These are phyloP conservation scores for Leccinum uliginosum DNA, from an alignment of 768 basidiomycete genomes.

Conservation along the genomic window DNA sequence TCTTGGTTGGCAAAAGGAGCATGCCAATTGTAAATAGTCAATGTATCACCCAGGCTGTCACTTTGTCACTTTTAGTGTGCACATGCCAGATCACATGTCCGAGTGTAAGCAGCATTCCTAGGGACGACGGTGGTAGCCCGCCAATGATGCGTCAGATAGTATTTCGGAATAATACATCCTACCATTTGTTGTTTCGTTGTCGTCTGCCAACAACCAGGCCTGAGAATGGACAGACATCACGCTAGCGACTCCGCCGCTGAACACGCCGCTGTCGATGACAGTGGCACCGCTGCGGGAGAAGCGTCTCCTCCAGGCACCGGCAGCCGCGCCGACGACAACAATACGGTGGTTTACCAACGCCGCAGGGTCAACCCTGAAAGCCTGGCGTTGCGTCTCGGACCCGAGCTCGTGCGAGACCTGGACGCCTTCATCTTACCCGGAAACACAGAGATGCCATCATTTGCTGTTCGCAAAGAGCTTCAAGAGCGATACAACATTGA, in stretches of 20 bases:
- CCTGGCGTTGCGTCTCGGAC: constrained; percentile 61
- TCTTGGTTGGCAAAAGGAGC: background rate
- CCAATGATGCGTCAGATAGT: constrained; percentile 6
- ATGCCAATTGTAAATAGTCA: background rate
- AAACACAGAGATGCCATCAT: constrained; percentile 70
- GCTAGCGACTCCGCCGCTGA: background rate
- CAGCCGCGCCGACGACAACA: constrained; percentile 5
- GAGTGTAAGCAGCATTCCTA: constrained; percentile 20
- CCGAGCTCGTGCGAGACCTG: constrained; percentile 65
- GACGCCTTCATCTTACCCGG: constrained; percentile 68
- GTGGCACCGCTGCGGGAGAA: background rate
- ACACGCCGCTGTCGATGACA: background rate
- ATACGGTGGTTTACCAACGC: constrained; percentile 28
- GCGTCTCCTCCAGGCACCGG: constrained; percentile 15
- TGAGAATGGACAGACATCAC: constrained; percentile 10
- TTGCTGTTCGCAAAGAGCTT: constrained; percentile 62
- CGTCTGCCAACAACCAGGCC: background rate
- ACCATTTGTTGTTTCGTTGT: constrained; percentile 1
- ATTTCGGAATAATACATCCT: background rate
- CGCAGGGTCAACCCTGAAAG: constrained; percentile 64
- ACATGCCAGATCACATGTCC: constrained; percentile 9
- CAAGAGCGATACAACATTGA: constrained; percentile 69
- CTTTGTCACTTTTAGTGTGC: no score
- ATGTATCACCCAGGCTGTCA: background rate
- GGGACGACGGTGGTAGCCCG: background rate